These are phyloP conservation scores for Chaetomium sp. DNA, from an alignment of 2,329 filamentous ascomycete genomes.

Conservation along the genomic window DNA sequence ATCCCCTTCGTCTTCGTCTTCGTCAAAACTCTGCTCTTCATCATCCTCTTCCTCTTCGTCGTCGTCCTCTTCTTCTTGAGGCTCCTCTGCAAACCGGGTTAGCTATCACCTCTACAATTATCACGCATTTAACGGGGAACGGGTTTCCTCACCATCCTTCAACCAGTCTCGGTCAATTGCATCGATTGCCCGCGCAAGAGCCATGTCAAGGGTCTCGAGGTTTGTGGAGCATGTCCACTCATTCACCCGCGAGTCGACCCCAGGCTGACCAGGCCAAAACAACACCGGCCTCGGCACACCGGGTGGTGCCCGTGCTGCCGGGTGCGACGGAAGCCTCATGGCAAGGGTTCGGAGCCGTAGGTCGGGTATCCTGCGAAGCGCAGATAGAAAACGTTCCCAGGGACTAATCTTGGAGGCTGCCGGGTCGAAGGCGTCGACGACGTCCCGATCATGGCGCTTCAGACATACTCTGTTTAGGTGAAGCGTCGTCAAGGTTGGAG, in stretches of 20 bases:
- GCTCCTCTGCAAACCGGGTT: neutral
- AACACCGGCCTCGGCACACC: neutral
- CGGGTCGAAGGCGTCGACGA: slow-evolving; percentile 8
- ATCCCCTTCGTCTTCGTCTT: slow-evolving; percentile 12
- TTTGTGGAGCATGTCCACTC: slow-evolving; percentile 5
- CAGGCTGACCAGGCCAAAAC: neutral
- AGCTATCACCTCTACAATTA: neutral
- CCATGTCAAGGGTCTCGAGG: slow-evolving; percentile 4
- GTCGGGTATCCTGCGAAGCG: too few relatives aligned
- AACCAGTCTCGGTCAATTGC: neutral
- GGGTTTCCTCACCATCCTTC: neutral
- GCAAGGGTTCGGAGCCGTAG: too few relatives aligned
- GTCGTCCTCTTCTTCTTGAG: slow-evolving; percentile 12
- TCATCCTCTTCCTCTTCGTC: slow-evolving; percentile 17
- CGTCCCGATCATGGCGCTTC: neutral
- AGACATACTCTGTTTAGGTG: slow-evolving; percentile 40
- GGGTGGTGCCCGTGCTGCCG: neutral
- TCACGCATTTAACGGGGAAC: neutral
- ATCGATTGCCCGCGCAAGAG: neutral
- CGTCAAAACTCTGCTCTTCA: slow-evolving; percentile 15
- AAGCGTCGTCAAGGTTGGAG: slow-evolving; percentile 37
- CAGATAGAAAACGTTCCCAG: slow-evolving; percentile 28
- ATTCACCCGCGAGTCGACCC: neutral
- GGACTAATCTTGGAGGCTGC: slow-evolving; percentile 22
- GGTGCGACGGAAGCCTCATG: neutral